Conservation (phyloP, 106 monocot species). For the Amphibolis antarctica region DNA sequence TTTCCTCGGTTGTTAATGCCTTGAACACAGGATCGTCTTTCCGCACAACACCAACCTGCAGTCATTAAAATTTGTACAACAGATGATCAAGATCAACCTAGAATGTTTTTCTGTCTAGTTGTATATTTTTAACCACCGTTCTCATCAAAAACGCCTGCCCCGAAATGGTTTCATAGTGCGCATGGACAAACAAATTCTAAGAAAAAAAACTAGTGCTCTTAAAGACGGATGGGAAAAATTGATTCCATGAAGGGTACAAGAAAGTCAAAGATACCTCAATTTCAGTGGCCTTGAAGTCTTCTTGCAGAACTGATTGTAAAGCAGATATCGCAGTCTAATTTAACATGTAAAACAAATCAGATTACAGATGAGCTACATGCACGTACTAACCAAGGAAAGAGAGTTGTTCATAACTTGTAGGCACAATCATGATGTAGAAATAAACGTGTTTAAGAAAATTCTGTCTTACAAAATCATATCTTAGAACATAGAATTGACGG, state of each 20-base stretch:
- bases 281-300: conserved; percentile 97
- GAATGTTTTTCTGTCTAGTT: no score
- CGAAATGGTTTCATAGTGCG: not conserved
- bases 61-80: not conserved
- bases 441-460: no score
- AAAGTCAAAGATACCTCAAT: conserved; percentile 60
- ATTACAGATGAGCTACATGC: not conserved
- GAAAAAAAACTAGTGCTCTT: not conserved
- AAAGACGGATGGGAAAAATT: not conserved
- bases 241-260: not conserved
- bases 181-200: not conserved
- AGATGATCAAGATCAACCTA: not conserved
- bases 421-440: no score
- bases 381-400: not conserved
- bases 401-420: no score
- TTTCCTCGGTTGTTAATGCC: conserved; percentile 65
- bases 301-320: conserved; percentile 91
- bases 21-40: conserved; percentile 55
- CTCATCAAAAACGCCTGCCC: no score
- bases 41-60: conserved; percentile 75
- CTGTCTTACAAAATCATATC: no score
- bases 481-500: no score
- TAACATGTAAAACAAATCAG: not conserved
- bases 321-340: conserved; percentile 94
- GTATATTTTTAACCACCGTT: not conserved